Evolutionary conservation across 768 basidiomycete species (phyloP).

Genomic region (Tulasnella calospora): DNA sequence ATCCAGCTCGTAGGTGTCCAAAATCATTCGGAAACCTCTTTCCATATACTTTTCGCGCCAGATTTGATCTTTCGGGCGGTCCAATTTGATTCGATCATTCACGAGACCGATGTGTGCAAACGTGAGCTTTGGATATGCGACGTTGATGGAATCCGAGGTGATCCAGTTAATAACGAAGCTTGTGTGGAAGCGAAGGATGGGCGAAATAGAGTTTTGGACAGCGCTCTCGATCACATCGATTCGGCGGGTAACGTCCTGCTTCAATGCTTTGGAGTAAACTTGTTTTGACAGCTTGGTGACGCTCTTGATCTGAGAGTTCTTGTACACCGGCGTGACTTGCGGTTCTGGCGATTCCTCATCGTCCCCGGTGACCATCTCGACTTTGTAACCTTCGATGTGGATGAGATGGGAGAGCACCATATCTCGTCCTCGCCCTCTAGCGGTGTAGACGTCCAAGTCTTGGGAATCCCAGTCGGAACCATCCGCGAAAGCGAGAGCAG

Average conservation of each 20-base stretch:
- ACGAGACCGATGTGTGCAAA: neutral
- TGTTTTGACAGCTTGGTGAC: neutral
- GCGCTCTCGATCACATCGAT: slow-evolving; percentile 12
- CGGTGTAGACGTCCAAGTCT: slow-evolving; percentile 10
- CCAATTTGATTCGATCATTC: neutral
- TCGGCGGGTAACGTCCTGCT: neutral
- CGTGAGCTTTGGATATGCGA: slow-evolving; percentile 5
- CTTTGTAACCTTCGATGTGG: neutral
- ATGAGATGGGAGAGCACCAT: neutral
- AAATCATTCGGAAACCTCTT: neutral
- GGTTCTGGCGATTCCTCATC: neutral
- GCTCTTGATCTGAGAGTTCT: neutral
- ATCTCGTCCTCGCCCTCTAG: neutral
- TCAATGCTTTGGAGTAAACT: neutral
- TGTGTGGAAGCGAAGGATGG: slow-evolving; percentile 14
- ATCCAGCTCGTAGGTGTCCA: neutral
- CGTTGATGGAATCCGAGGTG: neutral
- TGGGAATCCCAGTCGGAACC: slow-evolving; percentile 6
- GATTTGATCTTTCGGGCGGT: neutral
- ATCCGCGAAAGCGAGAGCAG: slow-evolving; percentile 3
- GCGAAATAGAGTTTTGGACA: neutral
- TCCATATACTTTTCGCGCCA: neutral
- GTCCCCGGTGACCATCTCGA: neutral
- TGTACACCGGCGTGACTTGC: neutral
- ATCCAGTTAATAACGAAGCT: slow-evolving; percentile 14